Evolutionary conservation across 345 rosid genomes (phyloP).

Genomic region (Citrus reticulata): DNA sequence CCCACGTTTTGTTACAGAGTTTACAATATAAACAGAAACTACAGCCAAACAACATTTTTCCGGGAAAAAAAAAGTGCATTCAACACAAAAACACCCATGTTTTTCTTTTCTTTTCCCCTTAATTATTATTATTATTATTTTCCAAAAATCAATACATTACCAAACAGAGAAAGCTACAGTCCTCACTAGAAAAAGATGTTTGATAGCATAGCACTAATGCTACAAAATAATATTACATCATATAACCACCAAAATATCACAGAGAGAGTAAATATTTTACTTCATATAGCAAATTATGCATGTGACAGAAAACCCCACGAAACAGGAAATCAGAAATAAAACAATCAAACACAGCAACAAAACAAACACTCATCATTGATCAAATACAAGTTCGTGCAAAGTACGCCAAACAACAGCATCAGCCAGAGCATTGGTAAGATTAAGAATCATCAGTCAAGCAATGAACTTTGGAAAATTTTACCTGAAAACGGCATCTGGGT

Average conservation of each 20-base stretch:
- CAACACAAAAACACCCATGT: neutral
- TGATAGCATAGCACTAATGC: constrained; percentile 1
- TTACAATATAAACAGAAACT: neutral
- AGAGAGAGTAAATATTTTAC: neutral
- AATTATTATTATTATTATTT: neutral
- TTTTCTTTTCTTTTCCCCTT: neutral
- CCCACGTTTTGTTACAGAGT: neutral
- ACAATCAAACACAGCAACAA: neutral
- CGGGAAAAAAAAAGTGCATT: neutral
- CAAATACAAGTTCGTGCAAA: neutral
- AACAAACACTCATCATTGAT: neutral
- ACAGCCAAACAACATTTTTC: neutral
- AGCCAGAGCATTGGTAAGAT: neutral
- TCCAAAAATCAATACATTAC: neutral
- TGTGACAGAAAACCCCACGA: neutral
- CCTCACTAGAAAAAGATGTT: neutral
- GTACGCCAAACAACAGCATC: neutral
- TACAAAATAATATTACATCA: neutral
- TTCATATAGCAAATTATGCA: neutral
- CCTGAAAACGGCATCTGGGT: constrained; percentile 8
- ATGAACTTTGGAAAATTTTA: neutral
- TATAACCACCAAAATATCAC: neutral
- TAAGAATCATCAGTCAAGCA: neutral
- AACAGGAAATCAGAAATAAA: neutral
- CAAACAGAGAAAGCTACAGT: constrained; percentile 3